These are phyloP conservation scores for Stagonosporopsis tanaceti DNA, from an alignment of 2,329 filamentous ascomycete species.

Conservation along the genomic window DNA sequence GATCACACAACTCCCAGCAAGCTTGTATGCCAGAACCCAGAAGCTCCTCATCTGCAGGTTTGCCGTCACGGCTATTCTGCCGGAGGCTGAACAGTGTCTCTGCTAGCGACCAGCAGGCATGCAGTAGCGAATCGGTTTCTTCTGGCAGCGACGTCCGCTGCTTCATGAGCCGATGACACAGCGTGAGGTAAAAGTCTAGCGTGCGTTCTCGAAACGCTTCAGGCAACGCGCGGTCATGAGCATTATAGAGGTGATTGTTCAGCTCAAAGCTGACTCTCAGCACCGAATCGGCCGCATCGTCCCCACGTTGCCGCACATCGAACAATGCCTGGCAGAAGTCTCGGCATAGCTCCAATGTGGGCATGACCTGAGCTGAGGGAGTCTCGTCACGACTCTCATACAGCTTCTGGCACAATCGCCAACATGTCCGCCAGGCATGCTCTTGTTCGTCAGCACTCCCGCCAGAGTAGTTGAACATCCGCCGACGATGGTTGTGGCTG, in stretches of 20 bases:
- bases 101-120: slow-evolving; percentile 87
- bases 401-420: slow-evolving; percentile 88
- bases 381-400: slow-evolving; percentile 82
- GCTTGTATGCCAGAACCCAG: slow-evolving; percentile 88
- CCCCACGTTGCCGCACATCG: slow-evolving; percentile 78
- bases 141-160: slow-evolving; percentile 79
- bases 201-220: slow-evolving; percentile 89
- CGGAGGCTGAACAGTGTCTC: slow-evolving; percentile 93
- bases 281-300: slow-evolving; percentile 84
- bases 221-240: slow-evolving; percentile 83
- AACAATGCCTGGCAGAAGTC: slow-evolving; percentile 94
- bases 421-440: slow-evolving; percentile 91
- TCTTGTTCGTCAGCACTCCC: slow-evolving; percentile 78
- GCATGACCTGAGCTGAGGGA: slow-evolving; percentile 71
- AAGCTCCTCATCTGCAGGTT: slow-evolving; percentile 79
- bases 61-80: slow-evolving; percentile 79
- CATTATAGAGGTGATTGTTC: slow-evolving; percentile 94
- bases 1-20: slow-evolving; percentile 93
- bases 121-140: slow-evolving; percentile 83
- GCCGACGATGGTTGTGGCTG: slow-evolving; percentile 82
- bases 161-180: slow-evolving; percentile 97
- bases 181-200: slow-evolving; percentile 90
- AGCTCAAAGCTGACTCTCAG: slow-evolving; percentile 92
- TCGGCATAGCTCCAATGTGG: slow-evolving; percentile 84
- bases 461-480: slow-evolving; percentile 78